Evolutionary conservation across 306 rosid genomes (phyloP).

Genomic region (Begonia peltatifolia): DNA sequence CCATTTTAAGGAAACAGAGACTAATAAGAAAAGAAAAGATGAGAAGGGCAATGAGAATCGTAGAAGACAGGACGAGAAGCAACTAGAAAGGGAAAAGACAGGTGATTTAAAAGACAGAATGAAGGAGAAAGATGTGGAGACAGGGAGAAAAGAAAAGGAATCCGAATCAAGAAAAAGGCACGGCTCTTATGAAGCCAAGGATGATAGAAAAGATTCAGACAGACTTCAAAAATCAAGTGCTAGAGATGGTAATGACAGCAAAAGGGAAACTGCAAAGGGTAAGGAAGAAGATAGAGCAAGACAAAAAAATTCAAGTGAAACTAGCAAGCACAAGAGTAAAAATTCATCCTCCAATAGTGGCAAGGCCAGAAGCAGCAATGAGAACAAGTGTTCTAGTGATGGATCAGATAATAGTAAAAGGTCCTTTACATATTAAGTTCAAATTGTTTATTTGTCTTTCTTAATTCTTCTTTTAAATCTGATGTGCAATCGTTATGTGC

Average conservation of each 20-base stretch:
- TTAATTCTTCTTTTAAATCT: conserved; percentile 10
- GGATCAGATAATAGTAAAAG: conserved; percentile 78
- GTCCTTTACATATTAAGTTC: conserved; percentile 21
- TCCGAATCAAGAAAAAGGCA: conserved; percentile 60
- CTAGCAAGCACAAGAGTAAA: conserved; percentile 55
- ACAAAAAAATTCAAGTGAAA: conserved; percentile 38
- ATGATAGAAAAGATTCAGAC: conserved; percentile 47
- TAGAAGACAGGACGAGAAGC: conserved; percentile 47
- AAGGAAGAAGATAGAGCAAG: conserved; percentile 59
- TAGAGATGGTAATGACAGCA: conserved; percentile 38
- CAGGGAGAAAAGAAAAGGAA: conserved; percentile 43
- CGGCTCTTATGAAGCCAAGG: conserved; percentile 41
- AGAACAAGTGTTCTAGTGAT: conserved; percentile 53
- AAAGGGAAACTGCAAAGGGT: conserved; percentile 49
- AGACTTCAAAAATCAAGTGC: conserved; percentile 33
- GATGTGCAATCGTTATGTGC: conserved; percentile 21
- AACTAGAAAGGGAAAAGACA: conserved; percentile 40
- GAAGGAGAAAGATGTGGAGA: conserved; percentile 36
- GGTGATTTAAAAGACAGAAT: conserved; percentile 45
- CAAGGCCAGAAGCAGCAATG: conserved; percentile 31
- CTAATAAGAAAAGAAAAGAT: conserved; percentile 35
- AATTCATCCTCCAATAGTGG: too few species aligned
- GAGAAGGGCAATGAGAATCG: conserved; percentile 43
- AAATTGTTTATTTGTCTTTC: conserved; percentile 6
- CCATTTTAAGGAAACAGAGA: conserved; percentile 30